Conservation (phyloP, 805 yeast genomes). For the Starmerella scarabaei region DNA sequence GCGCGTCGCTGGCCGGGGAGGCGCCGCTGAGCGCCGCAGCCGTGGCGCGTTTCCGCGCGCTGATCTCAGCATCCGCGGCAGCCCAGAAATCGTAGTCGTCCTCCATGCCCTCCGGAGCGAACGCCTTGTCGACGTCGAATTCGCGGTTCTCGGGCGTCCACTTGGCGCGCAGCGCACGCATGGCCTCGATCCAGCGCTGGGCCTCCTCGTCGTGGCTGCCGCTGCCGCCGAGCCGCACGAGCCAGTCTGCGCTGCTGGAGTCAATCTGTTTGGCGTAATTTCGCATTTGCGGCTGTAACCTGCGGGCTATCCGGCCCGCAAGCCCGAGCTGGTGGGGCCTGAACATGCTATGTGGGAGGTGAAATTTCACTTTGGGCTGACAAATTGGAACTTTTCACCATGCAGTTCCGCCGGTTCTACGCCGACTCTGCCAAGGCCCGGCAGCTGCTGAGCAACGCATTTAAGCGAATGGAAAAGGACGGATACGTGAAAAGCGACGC, state of each 20-base stretch:
- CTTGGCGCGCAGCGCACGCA: constrained; percentile 30
- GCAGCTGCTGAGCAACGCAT: constrained; percentile 24
- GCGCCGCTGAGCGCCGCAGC: background rate
- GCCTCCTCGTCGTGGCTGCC: constrained; percentile 19
- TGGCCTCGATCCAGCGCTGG: constrained; percentile 33
- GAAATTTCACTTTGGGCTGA: background rate
- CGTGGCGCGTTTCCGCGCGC: constrained; percentile 11
- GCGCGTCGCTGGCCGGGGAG: constrained; percentile 5
- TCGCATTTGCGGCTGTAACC: background rate
- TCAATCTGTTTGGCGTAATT: background rate
- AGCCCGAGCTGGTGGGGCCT: too few relatives aligned
- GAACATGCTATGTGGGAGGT: too few relatives aligned
- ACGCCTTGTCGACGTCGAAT: constrained; percentile 30
- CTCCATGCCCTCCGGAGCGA: constrained; percentile 31
- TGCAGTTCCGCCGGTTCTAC: constrained; percentile 8
- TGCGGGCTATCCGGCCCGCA: background rate
- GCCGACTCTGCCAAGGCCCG: constrained; percentile 18
- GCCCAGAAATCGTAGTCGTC: constrained; percentile 27
- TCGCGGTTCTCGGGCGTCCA: constrained; percentile 27
- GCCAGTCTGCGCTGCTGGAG: constrained; percentile 13
- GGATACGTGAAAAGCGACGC: constrained; percentile 23
- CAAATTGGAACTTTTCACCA: background rate
- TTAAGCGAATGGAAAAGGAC: constrained; percentile 23
- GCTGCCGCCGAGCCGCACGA: constrained; percentile 7
- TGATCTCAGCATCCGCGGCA: constrained; percentile 21